Percentiles rank a stretch among this genome's conserved stretches.
These are phyloP conservation scores for Elsinoe batatas DNA, from an alignment of 2,329 filamentous ascomycete species.

Conservation along the genomic window DNA sequence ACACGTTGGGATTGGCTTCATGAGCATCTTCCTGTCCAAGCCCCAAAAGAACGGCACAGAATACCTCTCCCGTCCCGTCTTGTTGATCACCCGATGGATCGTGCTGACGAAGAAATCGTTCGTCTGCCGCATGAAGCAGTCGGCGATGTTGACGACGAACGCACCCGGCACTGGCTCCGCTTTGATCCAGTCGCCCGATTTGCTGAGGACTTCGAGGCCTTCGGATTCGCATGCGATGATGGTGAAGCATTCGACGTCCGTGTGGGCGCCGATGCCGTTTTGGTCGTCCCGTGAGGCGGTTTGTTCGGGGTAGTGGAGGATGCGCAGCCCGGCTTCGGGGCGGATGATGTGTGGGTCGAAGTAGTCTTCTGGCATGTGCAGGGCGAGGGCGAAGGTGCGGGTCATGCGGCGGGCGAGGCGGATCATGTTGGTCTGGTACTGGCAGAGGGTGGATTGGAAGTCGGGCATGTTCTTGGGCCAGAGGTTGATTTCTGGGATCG, in stretches of 20 bases:
- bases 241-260: slow-evolving; percentile 41
- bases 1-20: slow-evolving; percentile 28
- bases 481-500: slow-evolving; percentile 21
- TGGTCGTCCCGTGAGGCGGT: slow-evolving; percentile 22
- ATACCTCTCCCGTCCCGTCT: slow-evolving; percentile 41
- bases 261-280: slow-evolving; percentile 31
- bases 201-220: slow-evolving; percentile 33
- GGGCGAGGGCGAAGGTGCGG: slow-evolving; percentile 33
- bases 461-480: slow-evolving; percentile 26
- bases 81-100: slow-evolving; percentile 48
- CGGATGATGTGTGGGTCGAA: slow-evolving; percentile 30
- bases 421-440: slow-evolving; percentile 30
- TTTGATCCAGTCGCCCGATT: slow-evolving; percentile 33
- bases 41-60: slow-evolving; percentile 49
- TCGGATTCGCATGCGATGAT: slow-evolving; percentile 36
- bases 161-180: slow-evolving; percentile 35
- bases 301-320: slow-evolving; percentile 35
- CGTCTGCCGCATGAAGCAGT: slow-evolving; percentile 43
- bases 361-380: slow-evolving; percentile 32
- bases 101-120: slow-evolving; percentile 45
- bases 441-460: slow-evolving; percentile 27
- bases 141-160: slow-evolving; percentile 42
- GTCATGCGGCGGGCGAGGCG: slow-evolving; percentile 30
- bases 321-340: slow-evolving; percentile 29
- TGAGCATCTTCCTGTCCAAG: slow-evolving; percentile 18